Conservation (phyloP, 768 basidiomycete genomes). For the Macrolepiota fuliginosa region DNA sequence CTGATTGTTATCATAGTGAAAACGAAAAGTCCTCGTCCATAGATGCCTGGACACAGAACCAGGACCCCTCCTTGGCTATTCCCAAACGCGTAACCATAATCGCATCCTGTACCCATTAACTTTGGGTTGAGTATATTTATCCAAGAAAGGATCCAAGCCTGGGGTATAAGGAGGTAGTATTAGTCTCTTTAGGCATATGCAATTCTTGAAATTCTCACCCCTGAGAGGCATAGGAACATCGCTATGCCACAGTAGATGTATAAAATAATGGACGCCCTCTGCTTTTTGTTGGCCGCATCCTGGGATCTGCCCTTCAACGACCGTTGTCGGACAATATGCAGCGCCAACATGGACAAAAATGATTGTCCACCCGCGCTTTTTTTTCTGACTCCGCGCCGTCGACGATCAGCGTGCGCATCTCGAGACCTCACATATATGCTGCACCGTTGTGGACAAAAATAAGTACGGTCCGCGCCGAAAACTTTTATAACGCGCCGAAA, state of each 20-base stretch:
- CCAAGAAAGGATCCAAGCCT: conserved; percentile 7
- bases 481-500: too few species aligned
- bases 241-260: background rate
- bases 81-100: background rate
- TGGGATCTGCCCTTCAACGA: background rate
- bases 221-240: conserved; percentile 6
- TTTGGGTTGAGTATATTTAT: background rate
- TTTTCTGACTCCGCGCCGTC: too few species aligned
- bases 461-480: too few species aligned
- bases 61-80: background rate
- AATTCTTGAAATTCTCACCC: background rate
- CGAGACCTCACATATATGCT: too few species aligned
- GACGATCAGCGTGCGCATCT: too few species aligned
- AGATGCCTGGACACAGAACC: background rate
- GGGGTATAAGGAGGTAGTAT: background rate
- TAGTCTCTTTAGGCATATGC: background rate
- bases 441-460: too few species aligned
- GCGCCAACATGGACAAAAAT: too few species aligned
- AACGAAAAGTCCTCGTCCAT: background rate
- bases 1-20: background rate
- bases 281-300: background rate
- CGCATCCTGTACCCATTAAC: background rate
- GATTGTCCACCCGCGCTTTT: too few species aligned
- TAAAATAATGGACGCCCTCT: background rate
- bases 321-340: background rate